These are phyloP conservation scores for Kwoniella heveanensis DNA, from an alignment of 768 basidiomycete species.

Conservation along the genomic window DNA sequence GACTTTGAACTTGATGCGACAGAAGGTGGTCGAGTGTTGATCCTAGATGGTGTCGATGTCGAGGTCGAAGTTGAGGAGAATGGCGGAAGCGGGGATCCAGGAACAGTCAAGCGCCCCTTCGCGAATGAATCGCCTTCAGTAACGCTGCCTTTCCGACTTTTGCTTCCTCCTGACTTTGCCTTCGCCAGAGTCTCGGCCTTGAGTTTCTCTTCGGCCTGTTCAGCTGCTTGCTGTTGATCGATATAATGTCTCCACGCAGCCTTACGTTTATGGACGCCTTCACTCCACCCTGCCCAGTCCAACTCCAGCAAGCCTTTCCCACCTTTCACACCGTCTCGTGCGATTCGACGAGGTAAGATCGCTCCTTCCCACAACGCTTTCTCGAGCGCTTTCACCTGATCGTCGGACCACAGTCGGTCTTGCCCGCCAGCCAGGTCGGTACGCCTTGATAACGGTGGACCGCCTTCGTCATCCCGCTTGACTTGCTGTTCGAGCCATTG, in stretches of 20 bases:
- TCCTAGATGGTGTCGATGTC: conserved; percentile 2
- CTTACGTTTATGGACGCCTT: conserved; percentile 22
- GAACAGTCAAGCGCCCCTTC: background rate
- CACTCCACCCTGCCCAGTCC: conserved; percentile 34
- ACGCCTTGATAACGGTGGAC: conserved; percentile 23
- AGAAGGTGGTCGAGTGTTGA: conserved; percentile 10
- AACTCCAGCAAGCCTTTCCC: conserved; percentile 26
- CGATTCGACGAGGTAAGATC: conserved; percentile 7
- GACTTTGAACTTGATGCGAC: conserved; percentile 13
- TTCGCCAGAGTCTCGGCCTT: background rate
- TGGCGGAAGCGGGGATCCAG: conserved; percentile 9
- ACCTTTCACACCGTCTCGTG: background rate
- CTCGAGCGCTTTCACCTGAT: conserved; percentile 27
- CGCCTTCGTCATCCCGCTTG: conserved; percentile 8
- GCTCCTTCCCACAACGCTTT: conserved; percentile 35
- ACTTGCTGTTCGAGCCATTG: conserved; percentile 47
- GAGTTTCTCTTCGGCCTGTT: background rate
- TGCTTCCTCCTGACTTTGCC: conserved; percentile 1
- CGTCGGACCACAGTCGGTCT: conserved; percentile 31
- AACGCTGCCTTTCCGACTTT: background rate
- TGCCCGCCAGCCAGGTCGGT: background rate
- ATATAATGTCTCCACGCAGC: conserved; percentile 23
- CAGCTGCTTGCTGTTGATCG: background rate
- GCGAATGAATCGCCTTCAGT: background rate
- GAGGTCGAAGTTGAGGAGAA: background rate